Evolutionary conservation across 139 green algal species (phyloP).

Genomic region (Haematococcus sp.): DNA sequence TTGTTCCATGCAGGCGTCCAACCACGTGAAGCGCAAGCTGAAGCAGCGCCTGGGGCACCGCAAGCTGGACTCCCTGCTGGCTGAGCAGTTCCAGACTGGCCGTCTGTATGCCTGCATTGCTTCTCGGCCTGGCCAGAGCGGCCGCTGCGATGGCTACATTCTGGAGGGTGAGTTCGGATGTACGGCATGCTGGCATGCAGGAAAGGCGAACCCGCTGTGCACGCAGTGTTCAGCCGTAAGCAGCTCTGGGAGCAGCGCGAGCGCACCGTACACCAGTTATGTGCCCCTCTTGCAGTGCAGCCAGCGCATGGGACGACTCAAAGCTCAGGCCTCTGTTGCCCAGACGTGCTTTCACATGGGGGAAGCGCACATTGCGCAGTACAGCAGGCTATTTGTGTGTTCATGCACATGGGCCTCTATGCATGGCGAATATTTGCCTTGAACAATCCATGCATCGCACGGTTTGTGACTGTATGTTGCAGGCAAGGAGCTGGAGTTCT

Average conservation of each 20-base stretch:
- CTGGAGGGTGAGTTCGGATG: constrained; percentile 59
- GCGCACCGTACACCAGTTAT: no score
- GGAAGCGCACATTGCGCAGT: no score
- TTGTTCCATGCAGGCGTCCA: constrained; percentile 59
- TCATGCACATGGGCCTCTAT: no score
- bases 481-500: constrained; percentile 91
- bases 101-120: constrained; percentile 84
- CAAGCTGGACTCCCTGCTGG: constrained; percentile 79
- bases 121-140: constrained; percentile 79
- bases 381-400: no score
- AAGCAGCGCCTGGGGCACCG: constrained; percentile 58
- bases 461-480: not conserved
- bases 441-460: no score
- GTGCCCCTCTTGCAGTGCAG: no score
- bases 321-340: no score
- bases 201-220: not conserved
- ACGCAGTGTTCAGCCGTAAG: no score
- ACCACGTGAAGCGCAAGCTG: constrained; percentile 86
- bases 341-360: no score
- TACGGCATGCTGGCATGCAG: not conserved
- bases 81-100: constrained; percentile 91
- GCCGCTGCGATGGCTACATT: constrained; percentile 86
- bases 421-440: no score
- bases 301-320: no score
- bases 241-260: no score